Base-by-base conservation (phyloP, 352 stramenopile species). In the Vaucheria bursata region DNA sequence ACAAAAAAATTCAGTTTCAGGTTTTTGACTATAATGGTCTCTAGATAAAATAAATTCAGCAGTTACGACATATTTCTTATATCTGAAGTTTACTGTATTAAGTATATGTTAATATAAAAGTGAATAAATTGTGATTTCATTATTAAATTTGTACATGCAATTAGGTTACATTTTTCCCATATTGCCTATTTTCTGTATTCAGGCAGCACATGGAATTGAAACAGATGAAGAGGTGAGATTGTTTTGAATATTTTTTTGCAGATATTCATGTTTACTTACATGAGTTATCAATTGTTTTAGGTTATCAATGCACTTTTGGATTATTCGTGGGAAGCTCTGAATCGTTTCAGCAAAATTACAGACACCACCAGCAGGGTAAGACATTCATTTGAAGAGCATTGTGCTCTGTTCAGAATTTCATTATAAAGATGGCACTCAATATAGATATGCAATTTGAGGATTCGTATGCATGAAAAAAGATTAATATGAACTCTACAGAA, bases 321-420 rank as follows among this genome's bases (percentile, higher is more conserved):
- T 1, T 72, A 50, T 72, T 29, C 65, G n/a, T 35, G 65, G 31
- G 29, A 72, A 40, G 40, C 65, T 50, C 65, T 72, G 12, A 35
- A 40, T 35, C 1, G 65, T 29, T 72, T 72, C 65, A 72, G 65
- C 32, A 25, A 1, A 29, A 35, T 72, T 2, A 40, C 36, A 2
- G 65, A 72, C 65, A 72, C 12, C 65, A 72, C 65, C 40, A 40
- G 65, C 65, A 72, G 65, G 31, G 65, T 72, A 40, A 72, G 65
- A 31, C 2, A 68, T 59, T 59, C 12, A 12, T 59, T 59, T 12
- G 12, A 18, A 25, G 12, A 18, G 45, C 45, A 12, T 59, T 59
- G 45, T 25, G 45, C 25, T 18, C 45, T 59, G 12, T 12, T 18
- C 12, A 18, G 45, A 12, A 59, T 12, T 59, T 12, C 45, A 12